Percentiles rank a stretch among this genome's conserved stretches.
phyloP scores from a whole-genome alignment of 140 eudicot genomes.

The Anethum foeniculum region DNA sequence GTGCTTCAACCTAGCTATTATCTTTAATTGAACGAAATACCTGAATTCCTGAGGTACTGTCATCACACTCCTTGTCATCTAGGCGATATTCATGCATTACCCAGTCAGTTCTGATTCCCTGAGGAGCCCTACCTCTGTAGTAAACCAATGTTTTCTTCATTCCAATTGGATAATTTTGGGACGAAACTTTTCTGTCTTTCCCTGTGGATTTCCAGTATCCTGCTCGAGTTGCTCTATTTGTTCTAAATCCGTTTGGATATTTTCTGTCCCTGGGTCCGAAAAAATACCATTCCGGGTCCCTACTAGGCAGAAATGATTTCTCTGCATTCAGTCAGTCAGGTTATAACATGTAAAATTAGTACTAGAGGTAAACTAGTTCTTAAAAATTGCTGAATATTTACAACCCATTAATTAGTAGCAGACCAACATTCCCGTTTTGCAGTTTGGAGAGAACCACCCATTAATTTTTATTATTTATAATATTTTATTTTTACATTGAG shows the following conservation, averaged over 20 bases:
- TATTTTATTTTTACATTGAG: no score
- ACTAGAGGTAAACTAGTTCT: neutral
- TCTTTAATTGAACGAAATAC: constrained; percentile 26
- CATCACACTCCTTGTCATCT: constrained; percentile 67
- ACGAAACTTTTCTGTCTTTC: constrained; percentile 66
- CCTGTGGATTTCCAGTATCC: constrained; percentile 98
- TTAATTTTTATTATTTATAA: no score
- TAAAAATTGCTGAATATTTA: no score
- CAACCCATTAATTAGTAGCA: no score
- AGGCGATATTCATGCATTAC: constrained; percentile 98
- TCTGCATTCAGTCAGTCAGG: constrained; percentile 30
- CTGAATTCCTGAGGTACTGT: constrained; percentile 51
- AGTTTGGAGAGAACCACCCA: no score
- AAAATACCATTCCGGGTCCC: constrained; percentile 96
- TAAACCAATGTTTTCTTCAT: constrained; percentile 95
- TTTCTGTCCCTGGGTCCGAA: constrained; percentile 89
- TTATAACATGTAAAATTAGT: neutral
- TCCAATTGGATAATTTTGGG: constrained; percentile 66
- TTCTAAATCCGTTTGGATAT: constrained; percentile 85
- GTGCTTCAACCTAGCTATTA: neutral
- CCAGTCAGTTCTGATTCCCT: constrained; percentile 88
- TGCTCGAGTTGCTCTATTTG: constrained; percentile 85
- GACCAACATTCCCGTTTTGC: no score
- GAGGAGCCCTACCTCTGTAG: constrained; percentile 91
- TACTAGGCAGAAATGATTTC: constrained; percentile 76